A percentile compares a stretch with the other conserved stretches of the same genome.
phyloP scores from a whole-genome alignment of 192 early-diverging fungal genomes.

The Umbelopsis vinacea region DNA sequence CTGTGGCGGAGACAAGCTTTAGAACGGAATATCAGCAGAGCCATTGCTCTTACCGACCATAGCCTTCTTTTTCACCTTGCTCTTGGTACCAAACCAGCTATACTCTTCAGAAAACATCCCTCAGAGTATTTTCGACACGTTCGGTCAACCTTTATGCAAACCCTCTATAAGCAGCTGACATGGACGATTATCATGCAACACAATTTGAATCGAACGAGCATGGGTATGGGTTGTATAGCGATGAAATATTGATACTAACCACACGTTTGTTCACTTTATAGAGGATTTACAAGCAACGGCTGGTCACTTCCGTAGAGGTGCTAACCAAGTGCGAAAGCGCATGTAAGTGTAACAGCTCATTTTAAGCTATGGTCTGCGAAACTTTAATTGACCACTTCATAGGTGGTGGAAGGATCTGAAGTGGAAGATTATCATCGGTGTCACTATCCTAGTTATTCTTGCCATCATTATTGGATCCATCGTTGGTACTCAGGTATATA shows the following conservation, averaged over 20 bases:
- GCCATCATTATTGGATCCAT: constrained; percentile 77
- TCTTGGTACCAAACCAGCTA: too few relatives aligned
- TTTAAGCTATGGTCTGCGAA: neutral
- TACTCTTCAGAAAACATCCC: too few relatives aligned
- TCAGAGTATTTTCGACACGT: too few relatives aligned
- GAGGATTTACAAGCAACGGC: constrained; percentile 43
- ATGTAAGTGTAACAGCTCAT: constrained; percentile 13
- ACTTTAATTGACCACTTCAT: neutral
- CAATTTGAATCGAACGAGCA: too few relatives aligned
- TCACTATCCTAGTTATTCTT: constrained; percentile 76
- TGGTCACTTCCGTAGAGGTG: constrained; percentile 41
- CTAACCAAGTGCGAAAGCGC: constrained; percentile 46
- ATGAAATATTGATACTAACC: constrained; percentile 5
- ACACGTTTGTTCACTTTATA: neutral
- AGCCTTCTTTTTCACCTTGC: too few relatives aligned
- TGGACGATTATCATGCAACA: too few relatives aligned
- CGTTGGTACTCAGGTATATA: constrained; percentile 42
- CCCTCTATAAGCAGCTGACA: too few relatives aligned
- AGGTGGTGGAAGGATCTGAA: constrained; percentile 99
- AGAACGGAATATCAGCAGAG: neutral
- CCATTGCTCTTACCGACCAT: too few relatives aligned
- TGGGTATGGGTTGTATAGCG: too few relatives aligned
- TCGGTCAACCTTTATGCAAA: too few relatives aligned
- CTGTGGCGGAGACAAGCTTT: neutral
- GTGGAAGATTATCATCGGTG: constrained; percentile 88